Base-by-base conservation (phyloP, 1,284 basidiomycete genomes). In the Fomitopsis betulina region DNA sequence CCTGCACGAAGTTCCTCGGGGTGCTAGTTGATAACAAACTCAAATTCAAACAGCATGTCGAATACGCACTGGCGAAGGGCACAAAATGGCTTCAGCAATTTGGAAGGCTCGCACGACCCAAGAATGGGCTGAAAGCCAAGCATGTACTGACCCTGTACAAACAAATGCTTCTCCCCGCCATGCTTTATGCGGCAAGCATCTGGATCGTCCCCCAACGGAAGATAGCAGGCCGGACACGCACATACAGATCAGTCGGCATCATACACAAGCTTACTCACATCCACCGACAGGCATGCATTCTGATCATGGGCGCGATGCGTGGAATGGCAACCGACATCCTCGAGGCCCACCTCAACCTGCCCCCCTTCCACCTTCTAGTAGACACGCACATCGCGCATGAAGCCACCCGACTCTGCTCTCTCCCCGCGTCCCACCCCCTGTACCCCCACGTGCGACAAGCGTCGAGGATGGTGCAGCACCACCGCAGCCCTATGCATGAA, bases 101-200 rank as follows among this genome's bases (percentile, higher is more conserved):
- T 52, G 39, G 61, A 1, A 38, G 73, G 1, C 57, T 76, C 5
- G 64, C 70, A 0, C 56, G 62, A 1, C 57, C 61, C 1, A 54
- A 61, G 0, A 59, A 54, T 8, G 73, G 74, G 0, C 52, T 74
- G 13, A 27, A 58, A 17, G 30, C 47, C 0, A 50, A 51, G 3
- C 32, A 42, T n/a, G 19, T 45, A 15, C 17, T 66, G 30, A 58
- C 60, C 5, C 62, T 74, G 0, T 78, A 75, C 58, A 45, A 66
- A 0, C 58, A 70, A 2, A 67, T 75, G 0, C 72, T 66, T 0
- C 50, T 76, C 8, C 71, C 74, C 5, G 69, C 69, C 39, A 71
- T 76, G 66, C 64, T 69, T 0, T 77, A 76, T 49, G 72, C 69
- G 1, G 62, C 70, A 1, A 72, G 75, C 40, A 54, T 77, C 1